These are phyloP conservation scores for Chlamydomonas schloesseri DNA, from an alignment of 139 green algal species.

Conservation along the genomic window DNA sequence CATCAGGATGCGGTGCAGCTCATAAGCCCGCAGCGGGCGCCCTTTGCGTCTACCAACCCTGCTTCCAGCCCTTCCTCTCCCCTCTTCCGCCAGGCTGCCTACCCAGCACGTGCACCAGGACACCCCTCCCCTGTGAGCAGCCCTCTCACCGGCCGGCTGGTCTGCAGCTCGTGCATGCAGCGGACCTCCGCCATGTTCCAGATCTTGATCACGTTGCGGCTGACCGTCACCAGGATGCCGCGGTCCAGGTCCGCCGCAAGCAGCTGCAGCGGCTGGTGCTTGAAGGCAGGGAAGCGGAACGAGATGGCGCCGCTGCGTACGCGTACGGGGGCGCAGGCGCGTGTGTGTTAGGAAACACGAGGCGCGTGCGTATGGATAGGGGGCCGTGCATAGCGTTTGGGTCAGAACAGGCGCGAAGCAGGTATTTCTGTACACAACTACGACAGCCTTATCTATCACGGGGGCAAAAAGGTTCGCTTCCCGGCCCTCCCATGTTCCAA, in stretches of 20 bases:
- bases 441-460: no score
- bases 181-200: slow-evolving; percentile 41
- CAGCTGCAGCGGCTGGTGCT: slow-evolving; percentile 50
- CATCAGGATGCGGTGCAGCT: no score
- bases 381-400: no score
- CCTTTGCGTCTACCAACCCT: no score
- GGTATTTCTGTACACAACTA: no score
- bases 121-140: no score
- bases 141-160: slow-evolving; percentile 16
- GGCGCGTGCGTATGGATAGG: neutral
- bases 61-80: neutral
- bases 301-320: slow-evolving; percentile 6
- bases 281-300: slow-evolving; percentile 57
- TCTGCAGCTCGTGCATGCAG: slow-evolving; percentile 39
- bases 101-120: no score
- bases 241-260: slow-evolving; percentile 45
- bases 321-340: neutral
- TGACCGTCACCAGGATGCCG: neutral
- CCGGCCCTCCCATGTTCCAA: no score
- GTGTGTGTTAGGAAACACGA: no score
- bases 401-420: no score
- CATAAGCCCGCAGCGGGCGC: no score
- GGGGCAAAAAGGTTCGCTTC: no score
- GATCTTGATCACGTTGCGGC: slow-evolving; percentile 33
- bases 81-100: neutral